phyloP scores from a whole-genome alignment of 352 stramenopile genomes.

The Globisporangium yorkense region DNA sequence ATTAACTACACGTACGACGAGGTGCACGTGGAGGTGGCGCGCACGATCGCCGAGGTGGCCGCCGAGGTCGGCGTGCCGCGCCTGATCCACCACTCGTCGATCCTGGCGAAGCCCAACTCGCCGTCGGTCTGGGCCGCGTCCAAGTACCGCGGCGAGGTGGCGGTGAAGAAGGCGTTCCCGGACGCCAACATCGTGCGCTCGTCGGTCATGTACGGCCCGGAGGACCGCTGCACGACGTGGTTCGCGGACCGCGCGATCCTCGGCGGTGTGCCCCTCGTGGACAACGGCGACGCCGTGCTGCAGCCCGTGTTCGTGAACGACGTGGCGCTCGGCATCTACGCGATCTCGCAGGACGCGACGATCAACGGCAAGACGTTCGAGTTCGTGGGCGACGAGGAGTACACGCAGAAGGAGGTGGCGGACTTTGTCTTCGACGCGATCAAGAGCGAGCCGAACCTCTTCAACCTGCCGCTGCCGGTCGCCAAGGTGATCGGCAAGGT shows the following conservation, averaged over 20 bases:
- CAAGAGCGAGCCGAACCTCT: conserved; percentile 61
- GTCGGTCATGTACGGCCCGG: conserved; percentile 92
- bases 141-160: conserved; percentile 83
- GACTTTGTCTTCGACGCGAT: conserved; percentile 94
- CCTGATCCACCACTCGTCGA: conserved; percentile 79
- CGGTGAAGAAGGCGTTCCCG: conserved; percentile 91
- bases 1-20: conserved; percentile 96
- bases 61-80: conserved; percentile 70
- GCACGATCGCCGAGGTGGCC: conserved; percentile 77
- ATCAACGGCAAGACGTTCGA: conserved; percentile 94
- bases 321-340: conserved; percentile 76
- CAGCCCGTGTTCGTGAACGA: conserved; percentile 91
- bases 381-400: conserved; percentile 95
- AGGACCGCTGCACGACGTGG: conserved; percentile 95
- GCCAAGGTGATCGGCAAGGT: conserved; percentile 77
- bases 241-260: conserved; percentile 68
- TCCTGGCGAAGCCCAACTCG: conserved; percentile 79
- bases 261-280: conserved; percentile 87
- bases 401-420: conserved; percentile 95
- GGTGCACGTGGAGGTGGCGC: conserved; percentile 92
- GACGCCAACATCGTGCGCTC: conserved; percentile 95
- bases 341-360: conserved; percentile 66
- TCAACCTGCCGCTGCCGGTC: conserved; percentile 78
- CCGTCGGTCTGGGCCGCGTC: conserved; percentile 75
- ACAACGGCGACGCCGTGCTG: conserved; percentile 90